Conservation (phyloP, 2,329 filamentous ascomycete species). For the Phyllosticta ampelicida region DNA sequence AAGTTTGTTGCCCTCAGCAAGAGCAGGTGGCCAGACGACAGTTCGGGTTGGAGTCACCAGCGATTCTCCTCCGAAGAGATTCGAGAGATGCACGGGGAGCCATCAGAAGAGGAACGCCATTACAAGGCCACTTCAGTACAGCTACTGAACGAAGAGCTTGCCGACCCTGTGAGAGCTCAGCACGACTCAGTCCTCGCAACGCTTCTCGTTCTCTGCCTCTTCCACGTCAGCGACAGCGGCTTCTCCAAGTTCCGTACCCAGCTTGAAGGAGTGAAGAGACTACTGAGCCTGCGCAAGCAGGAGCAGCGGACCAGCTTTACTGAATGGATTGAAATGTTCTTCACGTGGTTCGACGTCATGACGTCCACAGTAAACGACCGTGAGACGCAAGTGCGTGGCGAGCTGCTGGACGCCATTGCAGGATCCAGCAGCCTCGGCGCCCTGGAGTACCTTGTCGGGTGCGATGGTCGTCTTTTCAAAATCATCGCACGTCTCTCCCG, state of each 20-base stretch:
- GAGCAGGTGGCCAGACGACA: slow-evolving; percentile 22
- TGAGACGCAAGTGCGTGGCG: slow-evolving; percentile 64
- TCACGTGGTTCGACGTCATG: slow-evolving; percentile 91
- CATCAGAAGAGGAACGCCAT: slow-evolving; percentile 65
- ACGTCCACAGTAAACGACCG: slow-evolving; percentile 86
- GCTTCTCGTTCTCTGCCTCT: slow-evolving; percentile 77
- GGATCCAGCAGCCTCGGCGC: slow-evolving; percentile 59
- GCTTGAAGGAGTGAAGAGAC: slow-evolving; percentile 84
- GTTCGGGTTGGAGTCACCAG: slow-evolving; percentile 28
- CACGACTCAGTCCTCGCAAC: slow-evolving; percentile 84
- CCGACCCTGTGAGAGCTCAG: slow-evolving; percentile 61
- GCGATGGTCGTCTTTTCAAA: slow-evolving; percentile 78
- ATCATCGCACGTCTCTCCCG: slow-evolving; percentile 74
- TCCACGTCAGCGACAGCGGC: slow-evolving; percentile 87
- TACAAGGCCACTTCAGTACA: slow-evolving; percentile 78
- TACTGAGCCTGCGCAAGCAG: slow-evolving; percentile 64
- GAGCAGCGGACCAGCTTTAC: slow-evolving; percentile 53
- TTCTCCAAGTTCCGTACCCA: slow-evolving; percentile 90
- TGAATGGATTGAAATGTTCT: slow-evolving; percentile 84
- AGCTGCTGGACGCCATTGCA: slow-evolving; percentile 52
- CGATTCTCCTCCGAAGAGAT: slow-evolving; percentile 27
- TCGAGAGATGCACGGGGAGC: slow-evolving; percentile 40
- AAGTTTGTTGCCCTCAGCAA: slow-evolving; percentile 18
- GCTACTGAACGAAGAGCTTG: slow-evolving; percentile 73
- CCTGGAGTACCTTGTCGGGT: slow-evolving; percentile 71